Evolutionary conservation across 1,284 basidiomycete genomes (phyloP).

Genomic region (Trichosporon faecale): DNA sequence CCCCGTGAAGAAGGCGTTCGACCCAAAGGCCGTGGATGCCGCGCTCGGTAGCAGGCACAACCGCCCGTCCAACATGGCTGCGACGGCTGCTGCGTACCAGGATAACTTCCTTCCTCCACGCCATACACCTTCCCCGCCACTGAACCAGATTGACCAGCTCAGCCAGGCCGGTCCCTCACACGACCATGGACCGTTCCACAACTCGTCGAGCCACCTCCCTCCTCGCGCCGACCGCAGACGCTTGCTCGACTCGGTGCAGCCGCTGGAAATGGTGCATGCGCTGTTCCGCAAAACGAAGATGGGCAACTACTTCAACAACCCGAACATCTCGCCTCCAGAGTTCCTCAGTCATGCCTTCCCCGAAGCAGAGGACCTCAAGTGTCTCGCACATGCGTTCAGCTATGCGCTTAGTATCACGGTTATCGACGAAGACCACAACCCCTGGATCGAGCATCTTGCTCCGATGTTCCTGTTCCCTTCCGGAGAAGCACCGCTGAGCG

Average conservation of each 20-base stretch:
- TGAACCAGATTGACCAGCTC: not conserved
- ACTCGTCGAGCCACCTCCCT: constrained; percentile 3
- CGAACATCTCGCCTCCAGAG: constrained; percentile 38
- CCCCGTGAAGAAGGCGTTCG: constrained; percentile 39
- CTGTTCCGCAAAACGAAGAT: constrained; percentile 41
- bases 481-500: constrained; percentile 31
- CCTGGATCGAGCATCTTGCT: constrained; percentile 41
- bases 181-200: constrained; percentile 3
- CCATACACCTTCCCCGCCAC: not conserved
- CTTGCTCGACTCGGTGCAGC: constrained; percentile 23
- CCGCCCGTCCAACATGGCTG: constrained; percentile 22
- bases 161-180: constrained; percentile 2
- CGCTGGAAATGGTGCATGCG: constrained; percentile 39
- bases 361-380: constrained; percentile 37
- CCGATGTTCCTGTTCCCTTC: constrained; percentile 41
- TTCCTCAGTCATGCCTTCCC: constrained; percentile 38
- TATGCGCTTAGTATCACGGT: constrained; percentile 45
- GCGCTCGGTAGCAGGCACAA: constrained; percentile 33
- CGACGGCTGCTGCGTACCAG: constrained; percentile 19
- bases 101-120: not conserved
- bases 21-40: constrained; percentile 28
- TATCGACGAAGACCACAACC: constrained; percentile 42
- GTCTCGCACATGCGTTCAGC: constrained; percentile 31
- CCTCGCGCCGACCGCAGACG: constrained; percentile 13
- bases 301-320: constrained; percentile 41